Percentiles rank a stretch among this genome's conserved stretches.
These are phyloP conservation scores for Tanacetum coccineum DNA, from an alignment of 129 eudicot species.

Conservation along the genomic window DNA sequence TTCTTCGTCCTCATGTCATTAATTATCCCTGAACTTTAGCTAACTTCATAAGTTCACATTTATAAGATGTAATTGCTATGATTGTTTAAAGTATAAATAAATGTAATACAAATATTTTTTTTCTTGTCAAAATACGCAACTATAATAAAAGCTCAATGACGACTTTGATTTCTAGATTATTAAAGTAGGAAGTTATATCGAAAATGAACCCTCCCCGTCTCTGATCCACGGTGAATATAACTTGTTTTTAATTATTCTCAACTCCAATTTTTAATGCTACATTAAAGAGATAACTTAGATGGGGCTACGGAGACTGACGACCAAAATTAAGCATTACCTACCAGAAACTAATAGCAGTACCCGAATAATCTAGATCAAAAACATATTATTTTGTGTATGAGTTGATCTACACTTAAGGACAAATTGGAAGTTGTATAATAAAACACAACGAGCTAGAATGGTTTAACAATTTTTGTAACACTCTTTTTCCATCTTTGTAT, in stretches of 20 bases:
- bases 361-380: background rate
- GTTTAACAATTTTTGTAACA: too few species aligned
- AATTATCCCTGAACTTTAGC: too few species aligned
- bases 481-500: too few species aligned
- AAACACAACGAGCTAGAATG: too few species aligned
- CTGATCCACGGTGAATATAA: background rate
- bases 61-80: too few species aligned
- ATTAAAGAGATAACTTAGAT: conserved; percentile 9
- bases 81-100: too few species aligned
- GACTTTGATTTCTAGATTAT: background rate
- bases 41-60: too few species aligned
- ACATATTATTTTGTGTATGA: background rate
- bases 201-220: background rate
- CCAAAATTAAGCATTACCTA: conserved; percentile 19
- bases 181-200: background rate
- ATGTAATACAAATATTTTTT: too few species aligned
- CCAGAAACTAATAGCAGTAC: conserved; percentile 10
- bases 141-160: background rate
- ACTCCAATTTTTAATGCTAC: conserved; percentile 19
- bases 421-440: too few species aligned
- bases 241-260: conserved; percentile 7
- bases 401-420: too few species aligned
- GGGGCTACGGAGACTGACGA: conserved; percentile 19
- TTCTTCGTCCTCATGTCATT: too few species aligned
- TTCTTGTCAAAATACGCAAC: too few species aligned